Evolutionary conservation across 345 rosid genomes (phyloP).

Genomic region (Sapria himalayana): DNA sequence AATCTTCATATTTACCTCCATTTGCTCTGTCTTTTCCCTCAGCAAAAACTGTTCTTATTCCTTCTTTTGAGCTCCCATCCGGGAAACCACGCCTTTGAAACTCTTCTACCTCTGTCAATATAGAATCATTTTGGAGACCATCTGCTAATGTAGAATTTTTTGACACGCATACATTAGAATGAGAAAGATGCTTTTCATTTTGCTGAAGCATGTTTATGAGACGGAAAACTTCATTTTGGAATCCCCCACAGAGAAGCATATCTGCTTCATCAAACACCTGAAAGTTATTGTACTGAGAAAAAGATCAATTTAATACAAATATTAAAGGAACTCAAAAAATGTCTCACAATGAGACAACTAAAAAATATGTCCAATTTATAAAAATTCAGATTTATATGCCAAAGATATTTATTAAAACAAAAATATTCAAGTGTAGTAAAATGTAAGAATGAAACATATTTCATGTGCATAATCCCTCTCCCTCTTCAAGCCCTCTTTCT

Average conservation of each 20-base stretch:
- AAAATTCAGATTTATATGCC: too few species aligned
- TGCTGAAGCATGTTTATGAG: slow-evolving; percentile 62
- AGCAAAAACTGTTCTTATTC: slow-evolving; percentile 12
- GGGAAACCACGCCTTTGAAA: slow-evolving; percentile 19
- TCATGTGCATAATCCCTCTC: too few species aligned
- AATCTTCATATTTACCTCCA: slow-evolving; percentile 43
- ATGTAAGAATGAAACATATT: too few species aligned
- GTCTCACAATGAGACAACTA: too few species aligned
- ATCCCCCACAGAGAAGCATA: slow-evolving; percentile 85
- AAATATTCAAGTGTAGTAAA: too few species aligned
- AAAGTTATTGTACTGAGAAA: slow-evolving; percentile 8
- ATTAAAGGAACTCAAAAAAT: too few species aligned
- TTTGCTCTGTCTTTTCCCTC: slow-evolving; percentile 59
- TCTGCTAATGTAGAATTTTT: slow-evolving; percentile 14
- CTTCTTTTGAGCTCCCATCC: slow-evolving; percentile 10
- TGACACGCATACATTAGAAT: slow-evolving; percentile 12
- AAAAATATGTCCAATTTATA: too few species aligned
- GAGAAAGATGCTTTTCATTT: slow-evolving; percentile 61
- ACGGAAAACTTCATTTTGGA: slow-evolving; percentile 73
- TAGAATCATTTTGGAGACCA: slow-evolving; percentile 12
- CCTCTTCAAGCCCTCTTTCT: too few species aligned
- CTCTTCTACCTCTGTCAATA: slow-evolving; percentile 23
- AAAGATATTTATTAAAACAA: too few species aligned
- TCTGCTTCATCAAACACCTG: slow-evolving; percentile 98
- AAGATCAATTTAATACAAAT: slow-evolving; percentile 2